phyloP scores from a whole-genome alignment of 2,329 filamentous ascomycete genomes.

The Rachicladosporium sp. region DNA sequence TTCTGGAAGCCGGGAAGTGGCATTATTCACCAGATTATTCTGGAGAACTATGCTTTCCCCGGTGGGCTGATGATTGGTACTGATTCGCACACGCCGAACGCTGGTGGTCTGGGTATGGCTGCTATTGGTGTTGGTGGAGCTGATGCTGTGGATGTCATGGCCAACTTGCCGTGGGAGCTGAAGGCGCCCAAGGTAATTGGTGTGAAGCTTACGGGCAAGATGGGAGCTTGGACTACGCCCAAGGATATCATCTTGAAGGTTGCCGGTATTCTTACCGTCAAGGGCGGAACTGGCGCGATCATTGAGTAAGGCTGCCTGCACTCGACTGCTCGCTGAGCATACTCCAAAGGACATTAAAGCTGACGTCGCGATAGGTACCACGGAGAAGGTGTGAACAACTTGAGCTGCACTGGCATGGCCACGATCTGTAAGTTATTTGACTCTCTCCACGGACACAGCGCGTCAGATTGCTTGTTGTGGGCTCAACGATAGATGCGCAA shows the following conservation, averaged over 20 bases:
- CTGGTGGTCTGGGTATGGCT: constrained; percentile 86
- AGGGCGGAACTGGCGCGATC: constrained; percentile 90
- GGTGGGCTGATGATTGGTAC: constrained; percentile 96
- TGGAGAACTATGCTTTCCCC: constrained; percentile 99
- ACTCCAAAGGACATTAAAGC: constrained; percentile 24
- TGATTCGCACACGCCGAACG: constrained; percentile 95
- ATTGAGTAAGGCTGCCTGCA: constrained; percentile 47
- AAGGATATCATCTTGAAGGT: constrained; percentile 96
- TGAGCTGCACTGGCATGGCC: constrained; percentile 77
- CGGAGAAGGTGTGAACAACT: constrained; percentile 58
- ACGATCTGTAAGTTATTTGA: constrained; percentile 51
- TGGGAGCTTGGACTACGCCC: constrained; percentile 84
- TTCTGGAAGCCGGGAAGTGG: constrained; percentile 98
- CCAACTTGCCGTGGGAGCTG: constrained; percentile 90
- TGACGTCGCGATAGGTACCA: constrained; percentile 24
- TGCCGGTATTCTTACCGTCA: constrained; percentile 91
- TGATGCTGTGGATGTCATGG: constrained; percentile 98
- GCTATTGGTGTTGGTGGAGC: constrained; percentile 94
- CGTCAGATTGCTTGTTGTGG: too few species aligned
- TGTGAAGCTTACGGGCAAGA: constrained; percentile 80
- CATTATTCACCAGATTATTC: constrained; percentile 97
- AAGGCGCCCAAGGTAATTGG: constrained; percentile 97
- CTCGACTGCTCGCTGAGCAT: constrained; percentile 9
- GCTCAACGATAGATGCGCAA: not conserved
- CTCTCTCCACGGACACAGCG: not conserved